Evolutionary conservation across 208 protist species (phyloP).

Genomic region (Balamuthia mandrillaris): DNA sequence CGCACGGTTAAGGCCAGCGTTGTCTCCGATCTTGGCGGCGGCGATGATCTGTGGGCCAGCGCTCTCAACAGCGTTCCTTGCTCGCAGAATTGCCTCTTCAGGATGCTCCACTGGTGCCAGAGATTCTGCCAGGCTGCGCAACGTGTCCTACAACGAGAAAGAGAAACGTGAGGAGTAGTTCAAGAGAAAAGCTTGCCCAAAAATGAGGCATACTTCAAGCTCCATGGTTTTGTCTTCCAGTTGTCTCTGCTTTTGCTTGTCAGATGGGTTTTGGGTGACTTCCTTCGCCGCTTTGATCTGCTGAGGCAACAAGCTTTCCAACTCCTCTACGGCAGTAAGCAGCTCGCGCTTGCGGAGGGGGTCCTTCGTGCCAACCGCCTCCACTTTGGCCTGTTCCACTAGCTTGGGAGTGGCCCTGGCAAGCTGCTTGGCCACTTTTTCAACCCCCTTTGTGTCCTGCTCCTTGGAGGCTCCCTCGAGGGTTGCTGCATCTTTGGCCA

Average conservation of each 20-base stretch:
- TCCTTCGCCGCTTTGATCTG: slow-evolving; percentile 16
- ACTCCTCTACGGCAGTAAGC: background rate
- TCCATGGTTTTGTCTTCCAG: background rate
- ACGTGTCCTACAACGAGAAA: no score
- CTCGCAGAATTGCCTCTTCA: no score
- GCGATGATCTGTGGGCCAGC: background rate
- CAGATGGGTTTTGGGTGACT: background rate
- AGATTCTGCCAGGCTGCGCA: no score
- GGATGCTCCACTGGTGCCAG: no score
- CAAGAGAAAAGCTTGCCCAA: no score
- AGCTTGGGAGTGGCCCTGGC: slow-evolving; percentile 29
- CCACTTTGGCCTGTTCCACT: background rate
- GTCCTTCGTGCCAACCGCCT: background rate
- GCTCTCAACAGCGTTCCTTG: no score
- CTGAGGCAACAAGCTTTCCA: background rate
- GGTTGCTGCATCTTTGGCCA: background rate
- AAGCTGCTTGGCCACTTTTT: slow-evolving; percentile 16
- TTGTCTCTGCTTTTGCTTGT: background rate
- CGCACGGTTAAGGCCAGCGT: background rate
- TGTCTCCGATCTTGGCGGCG: background rate
- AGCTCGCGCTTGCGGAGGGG: background rate
- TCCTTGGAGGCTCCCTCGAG: background rate
- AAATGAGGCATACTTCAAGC: no score
- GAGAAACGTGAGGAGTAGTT: no score
- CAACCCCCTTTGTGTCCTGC: background rate